These are phyloP conservation scores for Candida sithepensis DNA, from an alignment of 805 yeast species.

Conservation along the genomic window DNA sequence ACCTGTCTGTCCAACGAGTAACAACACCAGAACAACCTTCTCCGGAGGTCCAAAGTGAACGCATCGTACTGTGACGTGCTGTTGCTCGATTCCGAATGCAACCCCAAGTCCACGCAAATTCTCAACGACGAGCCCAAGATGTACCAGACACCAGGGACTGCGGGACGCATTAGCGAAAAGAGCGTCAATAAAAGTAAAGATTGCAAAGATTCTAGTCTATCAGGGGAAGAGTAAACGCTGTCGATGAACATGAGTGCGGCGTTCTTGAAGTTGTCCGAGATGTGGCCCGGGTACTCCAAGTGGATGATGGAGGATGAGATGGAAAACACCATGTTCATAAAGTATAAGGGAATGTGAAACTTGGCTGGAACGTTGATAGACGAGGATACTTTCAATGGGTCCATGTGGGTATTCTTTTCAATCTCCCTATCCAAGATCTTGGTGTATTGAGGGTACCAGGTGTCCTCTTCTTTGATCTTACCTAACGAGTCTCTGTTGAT, in stretches of 20 bases:
- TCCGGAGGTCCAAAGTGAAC: constrained; percentile 60
- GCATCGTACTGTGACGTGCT: constrained; percentile 39
- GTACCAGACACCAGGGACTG: constrained; percentile 92
- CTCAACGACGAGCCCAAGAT: constrained; percentile 77
- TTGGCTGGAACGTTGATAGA: constrained; percentile 42
- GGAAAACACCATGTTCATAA: constrained; percentile 74
- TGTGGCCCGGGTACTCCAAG: constrained; percentile 58
- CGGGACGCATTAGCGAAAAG: constrained; percentile 83
- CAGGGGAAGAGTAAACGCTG: constrained; percentile 50
- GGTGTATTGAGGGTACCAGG: constrained; percentile 47
- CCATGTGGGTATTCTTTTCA: constrained; percentile 20
- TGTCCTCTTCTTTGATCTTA: constrained; percentile 31
- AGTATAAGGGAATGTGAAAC: constrained; percentile 57
- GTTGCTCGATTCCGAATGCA: constrained; percentile 60
- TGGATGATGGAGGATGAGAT: constrained; percentile 74
- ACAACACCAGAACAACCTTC: constrained; percentile 85
- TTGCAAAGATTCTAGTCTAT: constrained; percentile 69
- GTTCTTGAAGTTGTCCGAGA: constrained; percentile 65
- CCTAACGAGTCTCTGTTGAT: constrained; percentile 35
- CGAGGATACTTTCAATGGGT: constrained; percentile 34
- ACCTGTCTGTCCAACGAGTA: constrained; percentile 83
- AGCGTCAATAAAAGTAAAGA: constrained; percentile 65
- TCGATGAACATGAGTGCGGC: constrained; percentile 62
- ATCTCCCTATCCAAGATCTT: constrained; percentile 29
- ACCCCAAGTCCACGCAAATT: constrained; percentile 77